Evolutionary conservation across 2,329 filamentous ascomycete genomes (phyloP), one percentile per base, ranked within the genome.

Genomic region (Sporothrix brunneoviolacea): DNA sequence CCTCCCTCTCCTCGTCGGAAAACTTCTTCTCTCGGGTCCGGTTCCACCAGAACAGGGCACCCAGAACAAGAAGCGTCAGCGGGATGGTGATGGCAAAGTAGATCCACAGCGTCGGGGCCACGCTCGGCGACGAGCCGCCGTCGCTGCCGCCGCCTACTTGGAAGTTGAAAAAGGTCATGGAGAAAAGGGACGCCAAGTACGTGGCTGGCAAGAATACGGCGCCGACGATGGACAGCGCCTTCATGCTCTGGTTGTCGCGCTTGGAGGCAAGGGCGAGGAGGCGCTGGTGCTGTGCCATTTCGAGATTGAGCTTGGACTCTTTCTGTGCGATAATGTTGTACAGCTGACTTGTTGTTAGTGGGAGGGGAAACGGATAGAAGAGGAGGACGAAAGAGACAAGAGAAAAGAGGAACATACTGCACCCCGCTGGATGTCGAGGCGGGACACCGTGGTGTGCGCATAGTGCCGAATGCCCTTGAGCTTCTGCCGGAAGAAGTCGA

Each of bases 151-250:
- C 37, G 32, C 27, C 35, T 21, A 30, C 19, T 65, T 74, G 73
- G 57, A 82, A 83, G 64, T 83, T 74, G 67, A 84, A 84, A 61
- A 84, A 84, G 0, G 78, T 79, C 79, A 83, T 84, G 68, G 74
- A 77, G 58, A 84, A 84, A 21, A 84, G 69, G 0, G 80, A 83
- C 8, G 80, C 74, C 16, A 84, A 70, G 56, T 76, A 82, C 1
- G 79, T 82, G 2, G 79, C 80, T 0, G 80, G 80, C 6, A 84
- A 67, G 58, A 84, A 84, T 36, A 84, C 68, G 36, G 79, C 79
- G 24, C 80, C 81, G 50, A 84, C 74, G 1, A 84, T 70, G 0
- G 80, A 82, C 35, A 84, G 69, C 1, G 79, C 80, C 68, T 83
- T 84, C 79, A 83, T 82, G 51, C 79, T 77, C 4, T 76, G 80